Conservation (phyloP, 805 yeast genomes). For the Yarrowia sp. region DNA sequence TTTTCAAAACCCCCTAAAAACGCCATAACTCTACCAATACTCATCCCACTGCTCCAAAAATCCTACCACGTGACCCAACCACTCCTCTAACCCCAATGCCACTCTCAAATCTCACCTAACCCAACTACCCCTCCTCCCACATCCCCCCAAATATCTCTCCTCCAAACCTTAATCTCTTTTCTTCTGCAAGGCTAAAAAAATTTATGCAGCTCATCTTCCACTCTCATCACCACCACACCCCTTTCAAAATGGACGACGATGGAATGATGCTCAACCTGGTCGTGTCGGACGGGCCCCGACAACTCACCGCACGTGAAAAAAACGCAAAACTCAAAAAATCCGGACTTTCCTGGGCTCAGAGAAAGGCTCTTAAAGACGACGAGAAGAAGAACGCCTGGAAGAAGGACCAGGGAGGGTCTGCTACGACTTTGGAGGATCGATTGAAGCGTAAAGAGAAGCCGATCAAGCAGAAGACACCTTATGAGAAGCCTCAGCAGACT, state of each 20-base stretch:
- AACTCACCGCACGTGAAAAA: constrained; percentile 31
- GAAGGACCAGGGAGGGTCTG: constrained; percentile 50
- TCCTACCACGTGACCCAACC: too few relatives aligned
- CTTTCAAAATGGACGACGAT: constrained; percentile 43
- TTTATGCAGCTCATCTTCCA: background rate
- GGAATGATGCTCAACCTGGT: constrained; percentile 77
- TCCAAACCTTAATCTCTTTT: background rate
- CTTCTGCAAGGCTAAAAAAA: background rate
- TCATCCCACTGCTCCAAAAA: too few relatives aligned
- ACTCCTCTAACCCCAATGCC: too few relatives aligned
- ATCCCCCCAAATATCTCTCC: too few relatives aligned
- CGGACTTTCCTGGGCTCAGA: constrained; percentile 17
- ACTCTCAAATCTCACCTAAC: too few relatives aligned
- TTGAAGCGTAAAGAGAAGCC: constrained; percentile 52
- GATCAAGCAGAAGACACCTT: background rate
- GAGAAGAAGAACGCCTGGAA: constrained; percentile 50
- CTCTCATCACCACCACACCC: background rate
- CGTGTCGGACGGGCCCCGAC: constrained; percentile 40
- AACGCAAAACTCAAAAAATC: background rate
- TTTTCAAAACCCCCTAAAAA: too few relatives aligned
- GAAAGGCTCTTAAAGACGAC: constrained; percentile 11
- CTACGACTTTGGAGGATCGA: constrained; percentile 49
- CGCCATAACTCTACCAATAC: too few relatives aligned
- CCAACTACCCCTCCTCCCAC: too few relatives aligned
- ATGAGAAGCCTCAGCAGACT: background rate